Conservation (phyloP, 257 asterid species). For the Mentha longifolia region DNA sequence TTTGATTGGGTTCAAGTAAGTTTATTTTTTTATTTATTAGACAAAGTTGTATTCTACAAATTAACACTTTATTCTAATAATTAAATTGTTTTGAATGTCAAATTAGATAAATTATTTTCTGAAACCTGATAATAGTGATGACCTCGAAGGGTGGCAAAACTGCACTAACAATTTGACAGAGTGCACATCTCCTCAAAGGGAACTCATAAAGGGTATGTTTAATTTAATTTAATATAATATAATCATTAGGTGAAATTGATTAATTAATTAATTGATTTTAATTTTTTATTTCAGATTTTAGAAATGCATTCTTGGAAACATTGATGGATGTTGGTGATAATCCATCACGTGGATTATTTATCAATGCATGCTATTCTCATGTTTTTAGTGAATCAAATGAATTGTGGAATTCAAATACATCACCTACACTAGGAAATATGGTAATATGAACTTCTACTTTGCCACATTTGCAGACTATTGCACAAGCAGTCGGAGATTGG, state of each 20-base stretch:
- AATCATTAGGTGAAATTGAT: neutral
- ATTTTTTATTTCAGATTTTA: neutral
- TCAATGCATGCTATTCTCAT: conserved; percentile 12
- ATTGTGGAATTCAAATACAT: neutral
- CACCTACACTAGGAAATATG: conserved; percentile 1
- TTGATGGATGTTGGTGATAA: neutral
- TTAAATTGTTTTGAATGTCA: too few species aligned
- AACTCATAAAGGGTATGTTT: conserved; percentile 4
- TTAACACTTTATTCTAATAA: too few species aligned
- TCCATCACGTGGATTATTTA: neutral
- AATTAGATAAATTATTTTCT: neutral
- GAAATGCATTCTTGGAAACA: neutral
- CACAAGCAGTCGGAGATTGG: neutral
- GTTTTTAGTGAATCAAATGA: neutral
- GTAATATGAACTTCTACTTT: too few species aligned
- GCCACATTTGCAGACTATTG: neutral
- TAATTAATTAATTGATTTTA: neutral
- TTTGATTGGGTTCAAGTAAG: conserved; percentile 5
- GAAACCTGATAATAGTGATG: neutral
- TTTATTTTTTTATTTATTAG: neutral
- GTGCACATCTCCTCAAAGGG: conserved; percentile 1
- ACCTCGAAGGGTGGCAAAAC: neutral
- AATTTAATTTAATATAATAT: neutral
- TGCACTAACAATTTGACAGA: neutral
- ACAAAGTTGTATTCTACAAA: too few species aligned